Base-by-base conservation (phyloP, 352 stramenopile species). In the Globisporangium radiosum region DNA sequence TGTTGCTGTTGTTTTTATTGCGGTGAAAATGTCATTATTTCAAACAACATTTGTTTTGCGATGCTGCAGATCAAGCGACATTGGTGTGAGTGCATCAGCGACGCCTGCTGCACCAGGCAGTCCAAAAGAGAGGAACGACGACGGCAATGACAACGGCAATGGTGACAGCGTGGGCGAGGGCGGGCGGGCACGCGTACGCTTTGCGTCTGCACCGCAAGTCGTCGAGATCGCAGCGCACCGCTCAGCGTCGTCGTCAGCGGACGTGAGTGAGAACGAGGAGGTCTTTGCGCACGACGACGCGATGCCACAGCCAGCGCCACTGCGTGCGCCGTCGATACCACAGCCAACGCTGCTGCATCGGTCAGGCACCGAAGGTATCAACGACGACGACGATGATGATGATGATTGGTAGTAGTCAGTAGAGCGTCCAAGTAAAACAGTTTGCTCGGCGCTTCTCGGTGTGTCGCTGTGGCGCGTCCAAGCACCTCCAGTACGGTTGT, bases 261-360 rank as follows among this genome's bases (percentile, higher is more conserved):
- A 66, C 14, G 47, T 61, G 54, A 61, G 60, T 38, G 36, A 66
- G 40, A 61, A 54, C 37, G 60, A 66, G 38, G 54, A 59, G 19
- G 52, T 64, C 19, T 37, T 43, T 7, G n/a, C 8, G 0, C 33
- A 48, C 2, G 44, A 64, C 17, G 52, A 54, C 15, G 19, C 36
- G 54, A 62, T 49, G 3, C 42, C 60, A 8, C 54, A 57, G 8
- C 48, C 59, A 33, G 44, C 42, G 48, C 48, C n/a, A 7, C 17
- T 38, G 43, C 47, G 17, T 14, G 42, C 5, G 25, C 2, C 25
- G 25, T 33, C 36, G 54, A 62, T 48, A 1, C 42, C 60, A 8
- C 54, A 57, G 8, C 48, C 52, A 33, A 43, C 42, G 48, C 48
- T 19, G 7, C 17, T 38, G 43, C 47, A 13, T 14, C 25, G 25